phyloP scores from a whole-genome alignment of 2,329 filamentous ascomycete genomes.

The Diaporthe velutina region DNA sequence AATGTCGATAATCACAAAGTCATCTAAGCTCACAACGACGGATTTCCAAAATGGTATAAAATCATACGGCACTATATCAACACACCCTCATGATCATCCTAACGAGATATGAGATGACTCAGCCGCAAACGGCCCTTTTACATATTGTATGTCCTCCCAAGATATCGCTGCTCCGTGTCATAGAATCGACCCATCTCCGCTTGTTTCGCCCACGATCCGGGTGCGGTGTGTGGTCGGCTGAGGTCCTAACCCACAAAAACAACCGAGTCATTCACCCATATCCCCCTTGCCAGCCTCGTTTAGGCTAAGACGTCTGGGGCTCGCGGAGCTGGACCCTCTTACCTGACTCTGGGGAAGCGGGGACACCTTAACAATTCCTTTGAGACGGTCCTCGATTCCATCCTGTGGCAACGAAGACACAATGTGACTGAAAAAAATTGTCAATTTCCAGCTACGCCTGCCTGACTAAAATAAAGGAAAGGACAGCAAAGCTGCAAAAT shows the following conservation, averaged over 20 bases:
- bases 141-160: conserved; percentile 2
- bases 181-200: conserved; percentile 6
- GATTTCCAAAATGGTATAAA: background rate
- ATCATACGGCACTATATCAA: conserved; percentile 26
- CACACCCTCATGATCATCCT: conserved; percentile 3
- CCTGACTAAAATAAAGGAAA: too few species aligned
- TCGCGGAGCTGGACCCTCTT: background rate
- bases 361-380: too few species aligned
- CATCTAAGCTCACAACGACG: background rate
- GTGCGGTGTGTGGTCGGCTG: conserved; percentile 3
- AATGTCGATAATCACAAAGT: conserved; percentile 2
- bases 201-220: background rate
- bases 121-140: background rate
- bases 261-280: conserved; percentile 1
- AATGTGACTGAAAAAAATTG: too few species aligned
- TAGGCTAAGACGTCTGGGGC: background rate
- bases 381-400: too few species aligned
- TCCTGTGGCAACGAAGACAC: too few species aligned
- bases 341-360: conserved; percentile 25
- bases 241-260: conserved; percentile 9
- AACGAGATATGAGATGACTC: conserved; percentile 6
- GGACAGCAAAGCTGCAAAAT: too few species aligned
- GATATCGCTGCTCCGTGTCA: conserved; percentile 14
- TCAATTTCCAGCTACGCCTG: too few species aligned
- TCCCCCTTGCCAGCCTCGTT: conserved; percentile 6